Base-by-base conservation (phyloP, 257 asterid species). In the Marsdenia floribunda region DNA sequence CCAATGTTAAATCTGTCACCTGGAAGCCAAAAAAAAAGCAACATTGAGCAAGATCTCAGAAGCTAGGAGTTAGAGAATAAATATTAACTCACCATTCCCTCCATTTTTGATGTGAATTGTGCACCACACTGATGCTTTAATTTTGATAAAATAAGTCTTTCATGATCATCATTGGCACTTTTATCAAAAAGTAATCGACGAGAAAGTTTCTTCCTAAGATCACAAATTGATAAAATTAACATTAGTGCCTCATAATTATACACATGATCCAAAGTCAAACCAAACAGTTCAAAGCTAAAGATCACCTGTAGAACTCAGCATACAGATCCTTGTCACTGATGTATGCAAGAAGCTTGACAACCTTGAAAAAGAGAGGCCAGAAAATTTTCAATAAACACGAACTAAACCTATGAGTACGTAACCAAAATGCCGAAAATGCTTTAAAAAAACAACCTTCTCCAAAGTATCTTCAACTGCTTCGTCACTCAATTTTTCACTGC, bases 51-150 rank as follows among this genome's bases (percentile, higher is more conserved):
- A 44, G 65, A 19, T 40, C 18, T 74, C 49, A 63, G 33, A 42
- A 55, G 19, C 64, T 53, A 58, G 26, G 37, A 40, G 49, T 19
- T 70, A 74, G 59, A 67, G 12, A 66, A 65, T 2, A 22, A 58
- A 26, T 26, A 42, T 26, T 29, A 40, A 80, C 82, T 58, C 42
- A 88, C 93, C 89, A 89, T 89, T 59, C 90, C 90, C 77, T 89
- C 95, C 92, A 89, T 80, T 76, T 89, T 89, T 53, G 89, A 89
- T 24, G 90, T 89, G 73, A 80, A 89, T 26, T 82, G 89, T 24
- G 82, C 88, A 70, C 95, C 92, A 47, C 77, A 87, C 55, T 77
- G 86, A 52, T 87, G 90, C 80, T 89, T 87, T 74, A 87, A 35
- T 86, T 86, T 87, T 3, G 88, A 75, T 65, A 89, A 64, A 74